Conservation (phyloP, 495 filamentous ascomycete genomes). For the Aspergillus indologenus region DNA sequence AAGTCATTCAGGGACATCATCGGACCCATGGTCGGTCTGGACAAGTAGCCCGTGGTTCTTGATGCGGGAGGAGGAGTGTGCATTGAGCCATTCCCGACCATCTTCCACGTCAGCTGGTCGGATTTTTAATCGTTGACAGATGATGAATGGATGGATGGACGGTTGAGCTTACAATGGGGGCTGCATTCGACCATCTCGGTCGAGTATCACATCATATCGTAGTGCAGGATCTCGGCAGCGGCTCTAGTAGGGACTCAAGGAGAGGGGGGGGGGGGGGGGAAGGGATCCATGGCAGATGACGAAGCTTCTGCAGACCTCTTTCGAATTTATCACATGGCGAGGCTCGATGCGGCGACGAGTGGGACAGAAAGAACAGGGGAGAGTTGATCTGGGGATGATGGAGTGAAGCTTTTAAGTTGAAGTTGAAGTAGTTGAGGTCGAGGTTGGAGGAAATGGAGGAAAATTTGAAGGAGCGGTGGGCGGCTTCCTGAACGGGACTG, state of each 20-base stretch:
- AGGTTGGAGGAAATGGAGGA: not conserved
- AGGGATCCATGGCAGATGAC: not conserved
- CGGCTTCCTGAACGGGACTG: not conserved
- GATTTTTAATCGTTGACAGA: not conserved
- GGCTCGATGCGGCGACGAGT: not conserved
- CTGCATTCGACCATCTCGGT: not conserved
- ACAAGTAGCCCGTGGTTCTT: not conserved
- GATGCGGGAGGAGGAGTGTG: not conserved
- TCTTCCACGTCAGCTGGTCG: not conserved
- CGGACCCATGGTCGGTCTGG: not conserved
- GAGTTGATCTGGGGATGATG: not conserved
- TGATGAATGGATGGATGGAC: not conserved
- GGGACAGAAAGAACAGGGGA: not conserved
- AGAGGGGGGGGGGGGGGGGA: not conserved
- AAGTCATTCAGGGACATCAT: not conserved
- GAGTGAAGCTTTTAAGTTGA: not conserved
- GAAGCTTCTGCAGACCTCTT: not conserved
- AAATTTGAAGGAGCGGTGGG: not conserved
- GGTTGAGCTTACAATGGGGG: not conserved
- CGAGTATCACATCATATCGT: not conserved
- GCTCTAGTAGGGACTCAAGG: too few relatives aligned
- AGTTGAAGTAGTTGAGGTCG: constrained; percentile 5
- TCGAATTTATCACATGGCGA: constrained; percentile 3
- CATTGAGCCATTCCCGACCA: not conserved
- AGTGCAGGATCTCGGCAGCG: not conserved